Evolutionary conservation across 2,329 filamentous ascomycete genomes (phyloP), one percentile per base, ranked within the genome.

Genomic region (Trichoderma koningiopsis): DNA sequence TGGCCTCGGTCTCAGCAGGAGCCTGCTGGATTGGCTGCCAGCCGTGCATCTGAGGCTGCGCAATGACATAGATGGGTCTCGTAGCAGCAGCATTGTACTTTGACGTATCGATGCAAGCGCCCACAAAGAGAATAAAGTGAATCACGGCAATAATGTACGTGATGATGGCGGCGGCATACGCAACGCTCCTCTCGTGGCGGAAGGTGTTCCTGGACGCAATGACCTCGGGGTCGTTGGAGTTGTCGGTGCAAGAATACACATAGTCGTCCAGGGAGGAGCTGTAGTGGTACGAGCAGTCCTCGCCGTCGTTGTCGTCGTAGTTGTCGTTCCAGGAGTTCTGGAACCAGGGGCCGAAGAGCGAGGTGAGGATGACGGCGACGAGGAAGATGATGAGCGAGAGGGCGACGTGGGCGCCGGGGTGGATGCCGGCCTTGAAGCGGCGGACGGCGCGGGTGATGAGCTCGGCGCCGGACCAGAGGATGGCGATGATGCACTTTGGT

Each of bases 371-470:
- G 29, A 74, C 57, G n/a, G 76, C 75, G 33, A 74, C 70, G 8
- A 84, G 72, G 78, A 80, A 83, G 67, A 84, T 75, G 70, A 83
- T 59, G 3, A 85, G 80, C 47, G 79, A 80, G 19, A 83, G 59
- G 63, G 74, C 81, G 47, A 85, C 79, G 62, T 84, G 82, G 24
- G 79, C 80, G 35, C 81, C 82, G 0, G 83, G 82, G 60, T 82
- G 81, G 27, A 84, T 81, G 53, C 81, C 79, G 5, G 71, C 71
- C n/a, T 77, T 73, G 63, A 73, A 75, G 5, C 74, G 76, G 58
- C 79, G 79, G 22, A 74, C 66, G 40, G 71, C 75, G 31, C 80
- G 76, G 29, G 76, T 79, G 67, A 83, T 72, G 60, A 83, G 72
- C 52, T 85, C 83, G 53, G 78, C 72, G 1, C 75, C 47, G 35